These are phyloP conservation scores for Chlamydomonas schloesseri DNA, from an alignment of 139 green algal genomes.

Conservation along the genomic window DNA sequence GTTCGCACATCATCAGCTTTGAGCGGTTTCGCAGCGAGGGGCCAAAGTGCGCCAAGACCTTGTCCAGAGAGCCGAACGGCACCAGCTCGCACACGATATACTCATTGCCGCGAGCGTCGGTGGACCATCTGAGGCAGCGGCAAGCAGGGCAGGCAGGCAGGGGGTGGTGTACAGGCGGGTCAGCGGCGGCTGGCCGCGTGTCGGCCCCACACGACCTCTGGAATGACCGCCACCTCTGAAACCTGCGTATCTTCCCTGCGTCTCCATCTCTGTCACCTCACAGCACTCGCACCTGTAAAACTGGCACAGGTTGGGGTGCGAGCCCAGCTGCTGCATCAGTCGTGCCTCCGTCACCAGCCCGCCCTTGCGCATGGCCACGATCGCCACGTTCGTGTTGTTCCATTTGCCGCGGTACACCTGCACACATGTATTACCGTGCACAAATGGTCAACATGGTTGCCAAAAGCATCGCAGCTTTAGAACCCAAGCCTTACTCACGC, in stretches of 20 bases:
- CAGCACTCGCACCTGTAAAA: conserved; percentile 40
- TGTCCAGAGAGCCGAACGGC: conserved; percentile 57
- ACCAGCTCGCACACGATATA: conserved; percentile 72
- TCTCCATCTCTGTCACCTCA: too few relatives aligned
- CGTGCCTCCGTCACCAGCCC: conserved; percentile 64
- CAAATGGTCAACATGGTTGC: too few relatives aligned
- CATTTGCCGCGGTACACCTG: conserved; percentile 63
- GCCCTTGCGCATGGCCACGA: conserved; percentile 63
- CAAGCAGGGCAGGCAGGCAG: too few relatives aligned
- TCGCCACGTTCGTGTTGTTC: conserved; percentile 61
- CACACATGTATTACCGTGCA: too few relatives aligned
- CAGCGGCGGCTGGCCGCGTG: too few relatives aligned
- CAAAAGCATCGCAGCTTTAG: too few relatives aligned
- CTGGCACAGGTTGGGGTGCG: conserved; percentile 63
- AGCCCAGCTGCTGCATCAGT: conserved; percentile 61
- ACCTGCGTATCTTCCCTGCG: too few relatives aligned
- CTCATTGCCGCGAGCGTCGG: conserved; percentile 63
- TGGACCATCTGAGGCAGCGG: conserved; percentile 61
- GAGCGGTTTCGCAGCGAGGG: conserved; percentile 42
- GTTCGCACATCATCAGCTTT: conserved; percentile 65
- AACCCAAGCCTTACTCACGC: too few relatives aligned
- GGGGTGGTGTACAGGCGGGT: too few relatives aligned
- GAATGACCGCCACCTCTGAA: too few relatives aligned
- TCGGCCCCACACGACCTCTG: too few relatives aligned
- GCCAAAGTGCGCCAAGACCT: conserved; percentile 52